Base-by-base conservation (phyloP, 106 monocot species). In the Triglochin maritima region DNA sequence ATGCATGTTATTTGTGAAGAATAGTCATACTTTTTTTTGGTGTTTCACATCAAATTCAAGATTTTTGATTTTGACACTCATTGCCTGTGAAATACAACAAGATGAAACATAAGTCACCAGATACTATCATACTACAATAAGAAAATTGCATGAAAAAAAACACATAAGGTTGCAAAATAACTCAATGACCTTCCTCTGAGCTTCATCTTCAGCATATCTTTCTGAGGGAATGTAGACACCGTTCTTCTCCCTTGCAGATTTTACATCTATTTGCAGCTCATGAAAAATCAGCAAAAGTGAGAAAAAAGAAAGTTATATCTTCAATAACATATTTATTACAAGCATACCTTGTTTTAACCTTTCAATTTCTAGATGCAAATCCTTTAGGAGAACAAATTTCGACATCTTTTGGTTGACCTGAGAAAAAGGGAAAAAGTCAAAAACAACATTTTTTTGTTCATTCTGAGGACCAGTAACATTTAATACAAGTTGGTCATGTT, bases 171-270 rank as follows among this genome's bases (percentile, higher is more conserved):
- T 29, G 29, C 29, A 29, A 29, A 29, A 29, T 0, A 4, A 13
- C 8, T 15, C 47, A 7, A 6, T 12, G 43, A 90, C 90, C 90
- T 86, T 90, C 76, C 74, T 90, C 57, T 90, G 79, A 79, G 76
- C 80, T 71, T 90, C 84, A 64, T 90, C 81, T 60, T 81, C 69
- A 15, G 60, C 71, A 76, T 77, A 90, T 47, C 84, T 86, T 57
- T 90, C 86, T 58, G 77, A 69, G 17, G 86, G 74, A 67, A 90
- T 81, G 60, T 90, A 90, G 50, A 90, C 68, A 16, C 90, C 90
- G 71, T 90, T 90, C 77, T 86, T 90, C 68, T 90, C 90, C 72
- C 90, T 83, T 63, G 86, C 84, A 77, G 90, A 83, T 69, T 63
- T 81, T 52, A 90, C 86, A 84, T 90, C 90, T 90, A 68, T 61